Conservation (phyloP, 2,329 filamentous ascomycete genomes). For the Apiospora aurea region DNA sequence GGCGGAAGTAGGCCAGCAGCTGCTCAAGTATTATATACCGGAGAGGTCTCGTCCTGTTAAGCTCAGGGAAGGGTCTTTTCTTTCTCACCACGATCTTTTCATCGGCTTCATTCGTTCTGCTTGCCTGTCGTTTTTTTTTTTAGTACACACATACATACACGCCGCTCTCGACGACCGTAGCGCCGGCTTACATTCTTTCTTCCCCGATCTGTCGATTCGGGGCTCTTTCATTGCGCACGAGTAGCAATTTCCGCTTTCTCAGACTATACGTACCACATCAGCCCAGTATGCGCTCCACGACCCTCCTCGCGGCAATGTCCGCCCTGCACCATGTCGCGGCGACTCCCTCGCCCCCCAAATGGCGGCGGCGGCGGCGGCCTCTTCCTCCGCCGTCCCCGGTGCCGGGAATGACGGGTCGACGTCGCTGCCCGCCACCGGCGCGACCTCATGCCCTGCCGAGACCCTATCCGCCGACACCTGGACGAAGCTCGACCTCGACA, state of each 20-base stretch:
- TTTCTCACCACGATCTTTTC: background rate
- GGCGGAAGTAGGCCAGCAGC: background rate
- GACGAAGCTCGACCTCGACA: constrained; percentile 19
- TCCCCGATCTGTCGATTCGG: background rate
- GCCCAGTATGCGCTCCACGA: background rate
- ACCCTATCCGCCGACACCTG: constrained; percentile 12
- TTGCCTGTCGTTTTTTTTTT: background rate
- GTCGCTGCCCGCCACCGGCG: background rate
- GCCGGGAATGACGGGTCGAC: background rate
- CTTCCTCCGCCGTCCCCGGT: background rate
- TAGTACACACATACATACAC: background rate
- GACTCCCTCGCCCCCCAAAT: background rate
- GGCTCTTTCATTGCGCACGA: background rate
- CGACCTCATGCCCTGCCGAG: constrained; percentile 5
- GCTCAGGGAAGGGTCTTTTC: background rate
- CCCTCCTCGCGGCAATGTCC: constrained; percentile 10
- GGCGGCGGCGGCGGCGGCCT: background rate
- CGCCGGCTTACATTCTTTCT: background rate
- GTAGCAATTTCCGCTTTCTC: background rate
- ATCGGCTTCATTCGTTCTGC: constrained; percentile 17
- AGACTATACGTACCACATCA: background rate
- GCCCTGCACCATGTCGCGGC: background rate
- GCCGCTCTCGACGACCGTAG: background rate
- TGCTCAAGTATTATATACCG: background rate
- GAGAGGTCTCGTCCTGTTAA: background rate